Evolutionary conservation across 2,329 filamentous ascomycete species (phyloP).

Genomic region (Fusarium sp.): DNA sequence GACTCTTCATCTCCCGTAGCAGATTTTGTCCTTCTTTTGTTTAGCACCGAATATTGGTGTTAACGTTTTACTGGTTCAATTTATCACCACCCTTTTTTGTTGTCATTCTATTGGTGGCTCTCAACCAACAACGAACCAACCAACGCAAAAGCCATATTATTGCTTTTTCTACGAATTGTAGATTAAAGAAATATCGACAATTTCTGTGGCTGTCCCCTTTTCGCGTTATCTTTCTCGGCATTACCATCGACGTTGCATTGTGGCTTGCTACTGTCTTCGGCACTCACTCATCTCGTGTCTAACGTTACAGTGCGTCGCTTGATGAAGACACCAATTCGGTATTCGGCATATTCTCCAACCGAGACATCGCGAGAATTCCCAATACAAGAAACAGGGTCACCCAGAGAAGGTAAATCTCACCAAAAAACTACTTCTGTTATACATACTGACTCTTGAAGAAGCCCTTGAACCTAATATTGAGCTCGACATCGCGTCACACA

Average conservation of each 20-base stretch:
- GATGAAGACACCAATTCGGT: conserved; percentile 19
- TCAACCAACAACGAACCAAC: conserved; percentile 8
- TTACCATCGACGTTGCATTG: conserved; percentile 22
- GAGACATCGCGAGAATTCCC: conserved; percentile 19
- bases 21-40: neutral
- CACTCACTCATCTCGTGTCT: conserved; percentile 4
- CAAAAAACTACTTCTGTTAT: neutral
- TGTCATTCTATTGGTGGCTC: neutral
- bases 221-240: neutral
- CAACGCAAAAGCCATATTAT: neutral
- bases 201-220: neutral
- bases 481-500: neutral
- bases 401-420: neutral
- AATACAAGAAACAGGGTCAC: neutral
- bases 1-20: neutral
- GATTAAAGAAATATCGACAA: neutral
- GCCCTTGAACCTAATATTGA: neutral
- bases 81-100: neutral
- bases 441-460: conserved; percentile 3
- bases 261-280: conserved; percentile 14
- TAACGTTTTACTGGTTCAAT: neutral
- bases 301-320: conserved; percentile 29
- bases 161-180: neutral
- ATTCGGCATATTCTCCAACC: conserved; percentile 10
- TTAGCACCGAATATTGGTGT: neutral